These are phyloP conservation scores for Microsporum audouinii DNA, from an alignment of 2,329 filamentous ascomycete genomes.

Conservation along the genomic window DNA sequence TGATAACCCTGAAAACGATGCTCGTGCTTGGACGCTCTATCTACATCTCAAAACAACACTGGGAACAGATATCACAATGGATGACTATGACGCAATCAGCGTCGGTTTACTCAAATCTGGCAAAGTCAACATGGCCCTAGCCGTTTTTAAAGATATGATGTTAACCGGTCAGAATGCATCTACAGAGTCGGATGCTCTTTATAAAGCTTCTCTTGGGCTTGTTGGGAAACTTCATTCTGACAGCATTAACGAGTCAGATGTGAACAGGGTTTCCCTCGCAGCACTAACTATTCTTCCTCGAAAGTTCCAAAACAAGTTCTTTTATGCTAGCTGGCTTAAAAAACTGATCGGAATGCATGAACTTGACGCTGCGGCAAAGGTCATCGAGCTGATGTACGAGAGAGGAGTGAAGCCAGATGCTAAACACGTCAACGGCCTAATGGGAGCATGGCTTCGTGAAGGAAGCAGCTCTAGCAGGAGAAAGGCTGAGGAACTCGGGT, in stretches of 20 bases:
- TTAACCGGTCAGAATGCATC: slow-evolving; percentile 42
- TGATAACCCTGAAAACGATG: slow-evolving; percentile 38
- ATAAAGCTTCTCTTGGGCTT: slow-evolving; percentile 30
- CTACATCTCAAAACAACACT: slow-evolving; percentile 51
- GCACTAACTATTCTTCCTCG: slow-evolving; percentile 43
- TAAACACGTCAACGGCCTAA: slow-evolving; percentile 69
- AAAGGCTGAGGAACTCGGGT: slow-evolving; percentile 57
- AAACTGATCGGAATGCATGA: slow-evolving; percentile 63
- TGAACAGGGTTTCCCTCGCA: slow-evolving; percentile 40
- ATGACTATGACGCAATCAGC: slow-evolving; percentile 66
- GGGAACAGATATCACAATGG: slow-evolving; percentile 50
- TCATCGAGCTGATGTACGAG: slow-evolving; percentile 63
- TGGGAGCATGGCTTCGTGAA: slow-evolving; percentile 64
- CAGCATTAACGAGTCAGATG: slow-evolving; percentile 31
- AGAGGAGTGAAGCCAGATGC: slow-evolving; percentile 57
- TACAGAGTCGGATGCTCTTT: slow-evolving; percentile 37
- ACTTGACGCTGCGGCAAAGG: slow-evolving; percentile 57
- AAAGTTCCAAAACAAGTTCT: slow-evolving; percentile 58
- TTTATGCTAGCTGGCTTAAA: slow-evolving; percentile 83
- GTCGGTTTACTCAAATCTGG: slow-evolving; percentile 58
- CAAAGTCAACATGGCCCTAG: slow-evolving; percentile 55
- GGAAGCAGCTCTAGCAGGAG: slow-evolving; percentile 44
- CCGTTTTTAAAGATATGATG: slow-evolving; percentile 86
- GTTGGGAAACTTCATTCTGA: slow-evolving; percentile 32
- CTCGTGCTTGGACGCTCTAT: slow-evolving; percentile 58